These are phyloP conservation scores for Aaosphaeria arxii DNA, from an alignment of 2,329 filamentous ascomycete species.

Conservation along the genomic window DNA sequence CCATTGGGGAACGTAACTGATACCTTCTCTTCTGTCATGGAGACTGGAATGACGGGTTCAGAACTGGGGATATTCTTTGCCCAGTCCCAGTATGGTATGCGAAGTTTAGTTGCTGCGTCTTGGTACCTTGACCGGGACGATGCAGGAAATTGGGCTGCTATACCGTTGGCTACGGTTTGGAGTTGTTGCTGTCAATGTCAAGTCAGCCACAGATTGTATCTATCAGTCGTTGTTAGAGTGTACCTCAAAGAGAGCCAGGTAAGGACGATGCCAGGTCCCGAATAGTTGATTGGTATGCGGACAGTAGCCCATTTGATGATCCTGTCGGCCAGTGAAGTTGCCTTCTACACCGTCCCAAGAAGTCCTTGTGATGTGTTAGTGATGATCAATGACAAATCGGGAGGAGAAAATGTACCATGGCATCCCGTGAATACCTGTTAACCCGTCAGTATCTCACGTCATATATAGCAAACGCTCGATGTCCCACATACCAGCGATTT, in stretches of 20 bases:
- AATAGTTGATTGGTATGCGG: slow-evolving; percentile 75
- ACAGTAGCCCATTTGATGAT: slow-evolving; percentile 60
- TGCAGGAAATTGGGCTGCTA: slow-evolving; percentile 34
- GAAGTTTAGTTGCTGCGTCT: slow-evolving; percentile 34
- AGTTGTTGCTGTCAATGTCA: slow-evolving; percentile 7
- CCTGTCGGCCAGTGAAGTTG: slow-evolving; percentile 47
- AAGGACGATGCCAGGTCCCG: slow-evolving; percentile 77
- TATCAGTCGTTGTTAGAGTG: slow-evolving; percentile 1
- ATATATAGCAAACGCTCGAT: background rate
- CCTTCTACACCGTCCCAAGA: slow-evolving; percentile 53
- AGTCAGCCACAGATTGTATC: background rate
- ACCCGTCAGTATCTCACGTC: background rate
- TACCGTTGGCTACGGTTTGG: slow-evolving; percentile 32
- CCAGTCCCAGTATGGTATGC: slow-evolving; percentile 47
- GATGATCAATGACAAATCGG: background rate
- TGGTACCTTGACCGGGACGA: slow-evolving; percentile 32
- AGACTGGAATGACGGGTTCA: slow-evolving; percentile 29
- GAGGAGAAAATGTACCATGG: slow-evolving; percentile 10
- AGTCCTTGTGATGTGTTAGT: slow-evolving; percentile 18
- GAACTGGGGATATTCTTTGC: slow-evolving; percentile 28
- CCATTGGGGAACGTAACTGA: slow-evolving; percentile 36
- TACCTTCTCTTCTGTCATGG: slow-evolving; percentile 34
- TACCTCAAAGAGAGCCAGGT: slow-evolving; percentile 61
- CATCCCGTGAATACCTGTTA: slow-evolving; percentile 16
- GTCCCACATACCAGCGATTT: slow-evolving; percentile 60